Percentiles rank a stretch among this genome's conserved stretches.
Conservation (phyloP, 805 yeast genomes). For the Dipodascus albidus region DNA sequence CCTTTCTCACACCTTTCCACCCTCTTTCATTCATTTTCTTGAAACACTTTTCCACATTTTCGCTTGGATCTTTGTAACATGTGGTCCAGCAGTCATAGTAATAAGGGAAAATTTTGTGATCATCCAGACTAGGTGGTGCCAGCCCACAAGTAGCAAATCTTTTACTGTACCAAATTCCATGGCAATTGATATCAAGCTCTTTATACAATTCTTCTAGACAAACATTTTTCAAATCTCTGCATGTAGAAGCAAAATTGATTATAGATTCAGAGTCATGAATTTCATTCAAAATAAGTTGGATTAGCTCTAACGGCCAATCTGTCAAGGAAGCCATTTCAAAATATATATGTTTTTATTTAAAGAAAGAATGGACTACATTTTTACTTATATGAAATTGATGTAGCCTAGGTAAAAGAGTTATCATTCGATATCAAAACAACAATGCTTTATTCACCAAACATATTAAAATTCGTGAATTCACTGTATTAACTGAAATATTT, state of each 20-base stretch:
- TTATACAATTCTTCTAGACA: neutral
- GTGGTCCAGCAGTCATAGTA: neutral
- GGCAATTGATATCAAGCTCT: neutral
- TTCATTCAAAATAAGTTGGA: neutral
- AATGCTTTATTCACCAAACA: neutral
- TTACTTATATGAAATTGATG: too few species aligned
- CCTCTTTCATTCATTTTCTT: neutral
- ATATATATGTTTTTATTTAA: too few species aligned
- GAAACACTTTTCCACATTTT: neutral
- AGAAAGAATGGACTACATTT: too few species aligned
- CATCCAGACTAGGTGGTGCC: neutral
- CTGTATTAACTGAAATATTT: too few species aligned
- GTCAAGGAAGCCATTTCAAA: neutral
- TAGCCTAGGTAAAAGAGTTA: too few species aligned
- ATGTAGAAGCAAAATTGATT: neutral
- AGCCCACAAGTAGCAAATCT: neutral
- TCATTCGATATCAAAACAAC: neutral
- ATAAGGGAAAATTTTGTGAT: neutral
- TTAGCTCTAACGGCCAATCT: neutral
- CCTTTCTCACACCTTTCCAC: neutral
- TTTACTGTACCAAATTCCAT: neutral
- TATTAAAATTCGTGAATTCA: neutral
- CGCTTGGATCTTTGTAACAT: neutral
- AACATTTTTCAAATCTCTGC: neutral
- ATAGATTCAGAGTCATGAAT: neutral